Percentiles rank a stretch among this genome's conserved stretches.
These are phyloP conservation scores for Pleurozium schreberi DNA, from an alignment of 225 moss, liverwort and hornwort species.

Conservation along the genomic window DNA sequence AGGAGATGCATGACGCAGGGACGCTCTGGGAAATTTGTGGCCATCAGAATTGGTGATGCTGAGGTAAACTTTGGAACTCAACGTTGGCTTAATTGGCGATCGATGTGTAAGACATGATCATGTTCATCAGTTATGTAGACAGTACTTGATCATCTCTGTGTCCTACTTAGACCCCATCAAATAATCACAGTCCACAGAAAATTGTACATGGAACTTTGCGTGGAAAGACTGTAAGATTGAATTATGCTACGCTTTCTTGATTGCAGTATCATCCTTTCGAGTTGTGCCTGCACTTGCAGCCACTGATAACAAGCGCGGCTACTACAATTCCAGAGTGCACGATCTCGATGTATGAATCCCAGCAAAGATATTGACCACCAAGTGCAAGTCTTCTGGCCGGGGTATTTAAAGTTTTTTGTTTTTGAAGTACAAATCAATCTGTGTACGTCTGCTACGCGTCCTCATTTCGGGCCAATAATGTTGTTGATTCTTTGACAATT, in stretches of 20 bases:
- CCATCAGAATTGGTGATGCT: conserved; percentile 68
- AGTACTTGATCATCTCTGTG: background rate
- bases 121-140: background rate
- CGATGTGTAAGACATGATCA: background rate
- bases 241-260: background rate
- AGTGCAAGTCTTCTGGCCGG: conserved; percentile 68
- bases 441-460: conserved; percentile 20
- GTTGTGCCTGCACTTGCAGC: conserved; percentile 55
- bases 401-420: conserved; percentile 62
- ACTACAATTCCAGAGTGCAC: conserved; percentile 79
- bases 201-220: background rate
- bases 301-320: conserved; percentile 37
- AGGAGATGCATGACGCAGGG: conserved; percentile 18
- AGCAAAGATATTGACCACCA: conserved; percentile 9
- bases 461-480: background rate
- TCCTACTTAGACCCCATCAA: background rate
- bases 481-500: background rate
- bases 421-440: conserved; percentile 77
- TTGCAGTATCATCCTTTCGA: background rate
- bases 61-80: conserved; percentile 23
- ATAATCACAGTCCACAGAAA: background rate
- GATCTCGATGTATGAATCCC: conserved; percentile 80
- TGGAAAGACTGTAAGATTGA: background rate
- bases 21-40: conserved; percentile 56
- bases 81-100: background rate